A percentile compares a stretch with the other conserved stretches of the same genome.
Evolutionary conservation across 208 protist species (phyloP).

Genomic region (Trichomonas vaginalis): DNA sequence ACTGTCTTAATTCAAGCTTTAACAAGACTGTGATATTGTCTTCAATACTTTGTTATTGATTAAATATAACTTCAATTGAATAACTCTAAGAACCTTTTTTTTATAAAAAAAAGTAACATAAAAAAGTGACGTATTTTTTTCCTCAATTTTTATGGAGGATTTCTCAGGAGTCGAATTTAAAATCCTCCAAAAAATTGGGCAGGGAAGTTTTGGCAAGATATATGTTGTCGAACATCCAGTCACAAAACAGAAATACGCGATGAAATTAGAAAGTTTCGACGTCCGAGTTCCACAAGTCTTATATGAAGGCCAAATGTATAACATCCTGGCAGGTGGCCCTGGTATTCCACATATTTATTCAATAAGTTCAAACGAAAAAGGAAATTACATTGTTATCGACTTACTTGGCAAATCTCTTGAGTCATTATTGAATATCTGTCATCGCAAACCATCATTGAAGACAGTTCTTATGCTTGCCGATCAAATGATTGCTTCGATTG

Average conservation of each 20-base stretch:
- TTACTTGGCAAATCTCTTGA: conserved; percentile 84
- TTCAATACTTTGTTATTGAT: no score
- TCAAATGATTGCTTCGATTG: background rate
- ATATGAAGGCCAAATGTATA: conserved; percentile 81
- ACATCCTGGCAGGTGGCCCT: conserved; percentile 55
- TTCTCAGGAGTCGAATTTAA: background rate
- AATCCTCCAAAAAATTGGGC: background rate
- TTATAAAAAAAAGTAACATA: no score
- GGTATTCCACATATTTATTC: conserved; percentile 81
- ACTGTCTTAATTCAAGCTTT: no score
- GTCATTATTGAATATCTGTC: conserved; percentile 76
- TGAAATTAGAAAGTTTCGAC: background rate
- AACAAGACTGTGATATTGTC: no score
- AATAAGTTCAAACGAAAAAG: conserved; percentile 75
- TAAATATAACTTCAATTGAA: no score
- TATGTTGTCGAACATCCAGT: background rate
- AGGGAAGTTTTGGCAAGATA: background rate
- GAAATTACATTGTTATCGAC: conserved; percentile 95
- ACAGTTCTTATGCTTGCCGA: background rate
- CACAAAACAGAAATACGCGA: background rate
- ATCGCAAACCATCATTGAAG: conserved; percentile 29
- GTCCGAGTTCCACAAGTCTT: conserved; percentile 73
- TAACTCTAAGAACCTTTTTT: no score
- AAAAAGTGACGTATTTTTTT: no score
- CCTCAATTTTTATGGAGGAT: no score